A percentile compares a stretch with the other conserved stretches of the same genome.
phyloP scores from a whole-genome alignment of 2,329 filamentous ascomycete species.

The Diaporthe eres region DNA sequence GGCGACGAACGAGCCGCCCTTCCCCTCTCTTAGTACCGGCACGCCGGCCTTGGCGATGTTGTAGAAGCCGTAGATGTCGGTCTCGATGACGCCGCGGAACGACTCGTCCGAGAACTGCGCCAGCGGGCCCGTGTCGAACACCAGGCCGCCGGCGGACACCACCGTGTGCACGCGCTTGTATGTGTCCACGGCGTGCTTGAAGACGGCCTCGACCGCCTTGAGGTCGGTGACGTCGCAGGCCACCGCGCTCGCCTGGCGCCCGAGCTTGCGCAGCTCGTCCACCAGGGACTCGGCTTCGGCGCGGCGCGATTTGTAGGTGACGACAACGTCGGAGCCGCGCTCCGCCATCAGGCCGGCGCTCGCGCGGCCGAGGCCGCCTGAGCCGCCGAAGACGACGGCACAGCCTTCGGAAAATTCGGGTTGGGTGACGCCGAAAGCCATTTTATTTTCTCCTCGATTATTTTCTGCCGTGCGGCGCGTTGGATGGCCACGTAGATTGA shows the following conservation, averaged over 20 bases:
- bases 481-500: not conserved
- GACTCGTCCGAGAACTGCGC: constrained; percentile 2
- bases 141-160: constrained; percentile 21
- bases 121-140: constrained; percentile 22
- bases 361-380: constrained; percentile 22
- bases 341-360: constrained; percentile 21
- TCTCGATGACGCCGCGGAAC: constrained; percentile 27
- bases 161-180: constrained; percentile 29
- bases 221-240: constrained; percentile 17
- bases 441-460: not conserved
- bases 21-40: constrained; percentile 1
- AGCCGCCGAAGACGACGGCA: constrained; percentile 28
- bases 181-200: constrained; percentile 21
- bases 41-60: constrained; percentile 24
- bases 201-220: constrained; percentile 26
- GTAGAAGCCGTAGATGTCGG: constrained; percentile 28
- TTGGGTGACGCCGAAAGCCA: constrained; percentile 17
- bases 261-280: constrained; percentile 16
- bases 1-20: constrained; percentile 27
- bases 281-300: constrained; percentile 23
- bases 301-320: constrained; percentile 7
- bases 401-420: constrained; percentile 20
- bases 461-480: not conserved
- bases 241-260: constrained; percentile 17
- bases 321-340: constrained; percentile 19